phyloP scores from a whole-genome alignment of 352 stramenopile species.

The Pythium apleroticum region DNA sequence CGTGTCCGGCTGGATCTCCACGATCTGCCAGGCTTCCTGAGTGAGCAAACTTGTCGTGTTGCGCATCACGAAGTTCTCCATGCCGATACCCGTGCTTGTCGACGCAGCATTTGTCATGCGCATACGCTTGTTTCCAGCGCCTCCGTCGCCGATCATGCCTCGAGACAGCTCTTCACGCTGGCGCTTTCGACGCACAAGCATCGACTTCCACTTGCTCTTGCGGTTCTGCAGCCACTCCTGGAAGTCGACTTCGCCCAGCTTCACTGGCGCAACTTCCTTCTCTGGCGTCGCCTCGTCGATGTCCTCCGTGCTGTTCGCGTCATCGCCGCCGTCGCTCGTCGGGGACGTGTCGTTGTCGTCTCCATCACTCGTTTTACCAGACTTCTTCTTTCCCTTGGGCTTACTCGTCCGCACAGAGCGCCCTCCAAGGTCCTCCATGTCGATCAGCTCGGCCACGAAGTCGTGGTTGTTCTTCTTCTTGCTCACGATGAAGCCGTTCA shows the following conservation, averaged over 20 bases:
- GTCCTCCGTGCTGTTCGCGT: constrained; percentile 30
- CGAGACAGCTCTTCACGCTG: constrained; percentile 54
- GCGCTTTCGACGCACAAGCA: constrained; percentile 57
- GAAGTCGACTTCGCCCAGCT: constrained; percentile 64
- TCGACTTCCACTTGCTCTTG: constrained; percentile 73
- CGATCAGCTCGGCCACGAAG: constrained; percentile 64
- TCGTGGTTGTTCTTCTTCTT: constrained; percentile 28
- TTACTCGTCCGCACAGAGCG: constrained; percentile 10
- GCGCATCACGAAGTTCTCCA: constrained; percentile 77
- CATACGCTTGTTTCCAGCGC: constrained; percentile 13
- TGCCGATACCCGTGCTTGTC: constrained; percentile 50
- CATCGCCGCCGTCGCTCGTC: constrained; percentile 14
- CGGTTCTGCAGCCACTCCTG: constrained; percentile 58
- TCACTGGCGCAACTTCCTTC: constrained; percentile 26
- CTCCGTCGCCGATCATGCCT: constrained; percentile 38
- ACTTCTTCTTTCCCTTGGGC: constrained; percentile 12
- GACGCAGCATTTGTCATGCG: constrained; percentile 9
- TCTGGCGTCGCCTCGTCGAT: constrained; percentile 10
- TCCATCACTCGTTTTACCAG: background rate
- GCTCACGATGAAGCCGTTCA: constrained; percentile 89
- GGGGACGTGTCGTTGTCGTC: constrained; percentile 15
- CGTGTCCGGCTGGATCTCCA: constrained; percentile 75
- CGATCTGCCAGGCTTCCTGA: constrained; percentile 75
- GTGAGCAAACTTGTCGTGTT: constrained; percentile 55
- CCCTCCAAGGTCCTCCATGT: constrained; percentile 65